Conservation (phyloP, 2,329 filamentous ascomycete genomes). For the Stemphylium lycopersici region DNA sequence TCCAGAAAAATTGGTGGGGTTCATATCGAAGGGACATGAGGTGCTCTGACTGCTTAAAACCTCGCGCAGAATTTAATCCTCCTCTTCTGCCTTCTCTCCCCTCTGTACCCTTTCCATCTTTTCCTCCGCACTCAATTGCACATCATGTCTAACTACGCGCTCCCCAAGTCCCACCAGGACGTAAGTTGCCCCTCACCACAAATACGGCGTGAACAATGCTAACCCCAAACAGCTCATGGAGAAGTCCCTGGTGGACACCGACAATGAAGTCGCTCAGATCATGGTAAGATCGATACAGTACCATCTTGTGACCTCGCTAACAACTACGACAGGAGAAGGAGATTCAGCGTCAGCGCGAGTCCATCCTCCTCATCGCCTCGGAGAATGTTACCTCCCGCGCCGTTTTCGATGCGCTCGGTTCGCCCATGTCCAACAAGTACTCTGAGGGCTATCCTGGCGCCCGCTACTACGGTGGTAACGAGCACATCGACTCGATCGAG, state of each 20-base stretch:
- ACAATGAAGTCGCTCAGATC: conserved; percentile 93
- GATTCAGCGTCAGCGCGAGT: conserved; percentile 96
- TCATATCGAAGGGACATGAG: conserved; percentile 3
- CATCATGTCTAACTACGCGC: conserved; percentile 62
- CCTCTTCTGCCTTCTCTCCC: conserved; percentile 1
- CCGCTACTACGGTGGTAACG: conserved; percentile 95
- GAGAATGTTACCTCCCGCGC: conserved; percentile 50
- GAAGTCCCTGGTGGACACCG: conserved; percentile 87
- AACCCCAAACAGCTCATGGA: conserved; percentile 79
- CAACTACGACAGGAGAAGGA: conserved; percentile 72
- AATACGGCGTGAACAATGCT: conserved; percentile 29
- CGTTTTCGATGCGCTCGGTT: conserved; percentile 58
- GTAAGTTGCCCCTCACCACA: conserved; percentile 53
- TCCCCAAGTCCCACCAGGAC: conserved; percentile 70
- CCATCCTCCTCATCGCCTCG: conserved; percentile 69
- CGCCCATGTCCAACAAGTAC: conserved; percentile 81
- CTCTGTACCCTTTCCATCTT: not conserved
- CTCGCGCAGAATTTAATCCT: conserved; percentile 3
- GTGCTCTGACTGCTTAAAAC: conserved; percentile 16
- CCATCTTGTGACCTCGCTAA: conserved; percentile 12
- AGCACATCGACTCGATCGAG: conserved; percentile 93
- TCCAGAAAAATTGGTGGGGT: conserved; percentile 36
- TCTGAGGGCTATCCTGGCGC: conserved; percentile 97
- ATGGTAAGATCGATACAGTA: conserved; percentile 70
- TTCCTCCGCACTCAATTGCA: conserved; percentile 15